Evolutionary conservation across 371 early-diverging fungal genomes (phyloP), one percentile per base, ranked within the genome.

Genomic region (Mortierella sp.): DNA sequence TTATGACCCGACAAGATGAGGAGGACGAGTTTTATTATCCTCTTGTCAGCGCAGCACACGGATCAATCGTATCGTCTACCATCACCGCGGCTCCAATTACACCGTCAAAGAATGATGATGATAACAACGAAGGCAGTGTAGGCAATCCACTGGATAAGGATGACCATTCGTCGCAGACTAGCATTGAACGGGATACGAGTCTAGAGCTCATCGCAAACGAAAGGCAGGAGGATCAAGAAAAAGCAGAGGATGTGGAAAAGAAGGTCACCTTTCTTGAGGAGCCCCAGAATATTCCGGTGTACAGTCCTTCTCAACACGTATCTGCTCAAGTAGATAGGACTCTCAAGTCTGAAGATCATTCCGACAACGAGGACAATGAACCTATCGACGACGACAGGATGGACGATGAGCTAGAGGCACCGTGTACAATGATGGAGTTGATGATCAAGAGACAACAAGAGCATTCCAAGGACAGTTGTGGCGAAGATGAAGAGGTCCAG

Each of bases 341-440:
- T n/a, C n/a, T n/a, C n/a, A n/a, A 58, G 5, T 23, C 51, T 6
- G 63, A 57, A n/a, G 46, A 56, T 10, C 61, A 68, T 10, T 48
- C 31, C 1, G 49, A 53, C 16, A 58, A 58, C 6, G 63, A 63
- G 14, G 52, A 50, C 2, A 52, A 56, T 9, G 50, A 61, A 3
- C 55, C 54, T 9, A 42, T n/a, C 19, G 53, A 61, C 24, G 41
- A 66, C n/a, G 57, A 34, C 34, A 48, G 14, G 52, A 61, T 5
- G 42, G n/a, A 48, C 3, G 67, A 67, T 34, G 48, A 46, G 1
- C 43, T 55, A 24, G 67, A 72, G 18, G 73, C 60, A 0, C 67
- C 73, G 18, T 52, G 60, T 27, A 73, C 73, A 2, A 73, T 73
- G 73, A 73, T 73, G 73, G 73, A 73, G 41, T 50, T 73, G 19